A percentile compares a stretch with the other conserved stretches of the same genome.
These are phyloP conservation scores for Entamoeba invadens DNA, from an alignment of 208 protist species.

Conservation along the genomic window DNA sequence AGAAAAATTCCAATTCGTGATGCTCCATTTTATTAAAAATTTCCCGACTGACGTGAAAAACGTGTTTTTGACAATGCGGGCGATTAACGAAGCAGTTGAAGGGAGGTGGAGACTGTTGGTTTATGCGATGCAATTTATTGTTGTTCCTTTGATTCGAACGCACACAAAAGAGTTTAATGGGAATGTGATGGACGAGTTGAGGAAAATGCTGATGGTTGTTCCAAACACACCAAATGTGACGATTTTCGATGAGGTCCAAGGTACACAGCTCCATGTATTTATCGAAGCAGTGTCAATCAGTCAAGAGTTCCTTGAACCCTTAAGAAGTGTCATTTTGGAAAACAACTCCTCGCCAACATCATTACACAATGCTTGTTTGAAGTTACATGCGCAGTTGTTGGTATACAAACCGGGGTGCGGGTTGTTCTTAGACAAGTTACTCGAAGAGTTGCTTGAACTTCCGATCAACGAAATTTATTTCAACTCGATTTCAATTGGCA, in stretches of 20 bases:
- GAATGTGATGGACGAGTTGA: neutral
- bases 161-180: neutral
- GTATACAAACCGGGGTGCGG: neutral
- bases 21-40: neutral
- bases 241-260: neutral
- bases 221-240: neutral
- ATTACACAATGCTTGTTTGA: neutral
- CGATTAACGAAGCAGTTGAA: neutral
- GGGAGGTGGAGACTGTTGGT: neutral
- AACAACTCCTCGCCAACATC: neutral
- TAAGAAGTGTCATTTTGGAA: neutral
- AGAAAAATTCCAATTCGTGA: neutral
- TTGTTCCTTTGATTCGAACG: neutral
- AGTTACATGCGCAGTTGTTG: neutral
- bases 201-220: neutral
- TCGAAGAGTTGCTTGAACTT: neutral
- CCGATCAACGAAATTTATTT: neutral
- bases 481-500: neutral
- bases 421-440: neutral
- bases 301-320: neutral
- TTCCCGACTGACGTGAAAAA: neutral
- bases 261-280: neutral
- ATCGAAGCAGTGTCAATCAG: neutral
- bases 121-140: neutral
- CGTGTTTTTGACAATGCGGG: neutral